Conservation (phyloP, 345 rosid genomes). For the Eucalyptus guilfoylei region DNA sequence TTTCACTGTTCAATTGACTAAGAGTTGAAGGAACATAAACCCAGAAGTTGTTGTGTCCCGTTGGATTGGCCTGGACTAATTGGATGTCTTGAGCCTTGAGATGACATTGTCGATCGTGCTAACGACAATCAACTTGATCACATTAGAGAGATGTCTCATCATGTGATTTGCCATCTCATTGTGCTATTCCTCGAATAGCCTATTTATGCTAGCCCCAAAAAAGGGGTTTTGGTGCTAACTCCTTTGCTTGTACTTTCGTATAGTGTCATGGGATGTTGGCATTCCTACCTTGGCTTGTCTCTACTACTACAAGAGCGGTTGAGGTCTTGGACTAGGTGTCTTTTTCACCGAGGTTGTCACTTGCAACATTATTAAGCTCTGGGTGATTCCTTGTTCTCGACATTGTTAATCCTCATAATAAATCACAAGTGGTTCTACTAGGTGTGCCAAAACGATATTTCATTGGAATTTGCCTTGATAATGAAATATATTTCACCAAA, state of each 20-base stretch:
- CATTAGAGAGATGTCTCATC: too few species aligned
- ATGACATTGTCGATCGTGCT: too few species aligned
- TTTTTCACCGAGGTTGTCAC: not conserved
- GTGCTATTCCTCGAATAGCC: too few species aligned
- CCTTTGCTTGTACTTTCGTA: not conserved
- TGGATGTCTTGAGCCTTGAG: too few species aligned
- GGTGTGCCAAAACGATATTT: not conserved
- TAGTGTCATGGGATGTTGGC: not conserved
- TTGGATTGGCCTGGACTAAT: too few species aligned
- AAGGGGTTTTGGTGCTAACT: not conserved
- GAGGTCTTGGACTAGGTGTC: not conserved
- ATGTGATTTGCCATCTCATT: too few species aligned
- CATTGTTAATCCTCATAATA: not conserved
- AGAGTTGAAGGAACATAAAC: too few species aligned
- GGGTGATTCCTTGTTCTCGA: not conserved
- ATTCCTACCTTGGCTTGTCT: not conserved
- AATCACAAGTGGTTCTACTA: not conserved
- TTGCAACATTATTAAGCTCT: not conserved
- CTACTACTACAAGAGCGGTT: not conserved
- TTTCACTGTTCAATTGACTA: too few species aligned
- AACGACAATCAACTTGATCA: too few species aligned
- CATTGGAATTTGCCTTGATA: not conserved
- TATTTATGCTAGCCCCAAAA: not conserved
- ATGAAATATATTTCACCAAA: too few species aligned
- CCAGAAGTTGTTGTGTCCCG: too few species aligned